phyloP scores from a whole-genome alignment of 805 yeast species.

The Saturnispora sekii region DNA sequence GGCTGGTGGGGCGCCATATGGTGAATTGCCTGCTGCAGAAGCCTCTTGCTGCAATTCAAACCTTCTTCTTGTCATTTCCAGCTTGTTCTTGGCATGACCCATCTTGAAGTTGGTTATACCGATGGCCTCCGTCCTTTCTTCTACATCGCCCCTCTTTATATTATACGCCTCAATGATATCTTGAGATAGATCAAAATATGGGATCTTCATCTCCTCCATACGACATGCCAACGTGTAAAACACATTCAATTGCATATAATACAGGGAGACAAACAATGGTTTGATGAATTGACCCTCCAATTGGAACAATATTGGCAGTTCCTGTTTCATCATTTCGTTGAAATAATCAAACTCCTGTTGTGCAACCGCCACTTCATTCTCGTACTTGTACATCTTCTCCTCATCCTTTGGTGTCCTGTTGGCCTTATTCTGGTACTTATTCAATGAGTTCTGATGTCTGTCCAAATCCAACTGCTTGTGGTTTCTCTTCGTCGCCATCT shows the following conservation, averaged over 20 bases:
- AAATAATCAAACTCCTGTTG: conserved; percentile 94
- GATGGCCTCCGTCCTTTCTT: conserved; percentile 80
- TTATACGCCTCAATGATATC: conserved; percentile 77
- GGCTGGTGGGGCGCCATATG: conserved; percentile 13
- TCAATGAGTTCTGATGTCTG: conserved; percentile 60
- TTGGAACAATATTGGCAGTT: conserved; percentile 78
- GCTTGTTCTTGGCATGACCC: conserved; percentile 77
- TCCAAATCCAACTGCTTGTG: conserved; percentile 94
- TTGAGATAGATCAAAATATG: conserved; percentile 79
- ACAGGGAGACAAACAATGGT: conserved; percentile 88
- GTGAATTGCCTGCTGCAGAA: conserved; percentile 23
- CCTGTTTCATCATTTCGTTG: conserved; percentile 87
- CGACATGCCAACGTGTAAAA: conserved; percentile 85
- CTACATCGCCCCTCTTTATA: conserved; percentile 81
- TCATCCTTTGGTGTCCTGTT: conserved; percentile 85
- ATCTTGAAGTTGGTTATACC: conserved; percentile 86
- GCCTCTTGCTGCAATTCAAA: conserved; percentile 40
- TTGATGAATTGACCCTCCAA: conserved; percentile 87
- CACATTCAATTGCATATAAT: conserved; percentile 95
- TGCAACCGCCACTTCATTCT: conserved; percentile 82
- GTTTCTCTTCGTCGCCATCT: conserved; percentile 91
- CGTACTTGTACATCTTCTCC: conserved; percentile 79
- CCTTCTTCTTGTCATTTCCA: conserved; percentile 74
- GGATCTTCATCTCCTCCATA: conserved; percentile 95
- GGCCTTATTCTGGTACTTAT: conserved; percentile 70